A percentile compares a stretch with the other conserved stretches of the same genome.
phyloP scores from a whole-genome alignment of 257 asterid species.

The Nicotiana tomentosiformis region DNA sequence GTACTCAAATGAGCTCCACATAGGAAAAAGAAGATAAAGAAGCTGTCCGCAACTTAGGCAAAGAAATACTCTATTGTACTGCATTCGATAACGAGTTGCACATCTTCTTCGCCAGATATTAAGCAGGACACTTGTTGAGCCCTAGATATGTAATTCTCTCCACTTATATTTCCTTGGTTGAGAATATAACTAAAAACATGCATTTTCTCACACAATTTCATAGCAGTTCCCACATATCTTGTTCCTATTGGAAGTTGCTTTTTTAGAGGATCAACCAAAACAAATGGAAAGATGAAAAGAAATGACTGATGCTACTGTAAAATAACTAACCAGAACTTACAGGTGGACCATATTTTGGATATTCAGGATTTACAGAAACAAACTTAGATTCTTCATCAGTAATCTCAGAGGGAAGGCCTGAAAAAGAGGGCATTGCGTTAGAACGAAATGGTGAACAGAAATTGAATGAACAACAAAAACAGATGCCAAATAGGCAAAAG shows the following conservation, averaged over 20 bases:
- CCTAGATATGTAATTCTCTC: no score
- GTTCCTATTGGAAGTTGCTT: background rate
- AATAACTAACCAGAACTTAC: conserved; percentile 72
- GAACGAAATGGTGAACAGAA: background rate
- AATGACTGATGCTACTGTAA: conserved; percentile 8
- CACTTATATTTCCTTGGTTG: no score
- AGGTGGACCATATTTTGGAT: conserved; percentile 79
- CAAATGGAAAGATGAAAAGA: background rate
- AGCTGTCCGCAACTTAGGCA: no score
- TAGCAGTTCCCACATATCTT: background rate
- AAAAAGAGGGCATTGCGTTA: background rate
- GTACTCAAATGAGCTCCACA: background rate
- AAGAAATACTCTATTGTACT: background rate
- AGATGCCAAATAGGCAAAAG: background rate
- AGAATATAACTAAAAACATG: no score
- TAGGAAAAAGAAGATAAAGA: background rate
- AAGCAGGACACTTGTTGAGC: no score
- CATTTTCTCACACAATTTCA: background rate
- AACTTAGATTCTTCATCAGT: conserved; percentile 71
- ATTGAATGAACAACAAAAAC: background rate
- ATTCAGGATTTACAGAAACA: conserved; percentile 66
- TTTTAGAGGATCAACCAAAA: background rate
- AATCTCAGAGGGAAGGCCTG: conserved; percentile 71
- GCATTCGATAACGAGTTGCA: no score
- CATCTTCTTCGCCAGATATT: no score